A percentile compares a stretch with the other conserved stretches of the same genome.
Evolutionary conservation across 176 grass and related monocot genomes (phyloP).

Genomic region (Phragmites australis): DNA sequence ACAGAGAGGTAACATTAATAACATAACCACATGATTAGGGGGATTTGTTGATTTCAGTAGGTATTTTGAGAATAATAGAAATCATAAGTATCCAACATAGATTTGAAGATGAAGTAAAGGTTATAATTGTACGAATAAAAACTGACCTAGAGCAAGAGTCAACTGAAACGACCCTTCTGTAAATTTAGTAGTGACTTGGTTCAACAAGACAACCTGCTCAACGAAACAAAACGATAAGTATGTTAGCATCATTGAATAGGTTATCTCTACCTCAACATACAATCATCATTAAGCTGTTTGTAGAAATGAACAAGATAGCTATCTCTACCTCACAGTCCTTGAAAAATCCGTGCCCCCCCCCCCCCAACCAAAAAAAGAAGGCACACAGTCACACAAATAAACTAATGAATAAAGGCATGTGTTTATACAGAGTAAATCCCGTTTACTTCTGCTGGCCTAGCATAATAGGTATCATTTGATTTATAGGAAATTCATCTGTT

Average conservation of each 20-base stretch:
- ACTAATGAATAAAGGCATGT: neutral
- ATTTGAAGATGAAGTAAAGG: neutral
- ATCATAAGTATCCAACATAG: neutral
- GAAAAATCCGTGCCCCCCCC: too few species aligned
- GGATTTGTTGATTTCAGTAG: neutral
- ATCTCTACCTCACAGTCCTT: neutral
- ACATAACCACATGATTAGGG: neutral
- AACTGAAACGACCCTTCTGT: conserved; percentile 86
- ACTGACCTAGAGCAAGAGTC: conserved; percentile 86
- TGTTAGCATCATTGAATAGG: conserved; percentile 21
- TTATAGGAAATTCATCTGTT: neutral
- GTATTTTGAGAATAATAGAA: neutral
- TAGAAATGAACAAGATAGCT: neutral
- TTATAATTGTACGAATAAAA: conserved; percentile 7
- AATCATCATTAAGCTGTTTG: neutral
- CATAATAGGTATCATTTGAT: neutral
- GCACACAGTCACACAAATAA: too few species aligned
- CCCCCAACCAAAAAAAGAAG: too few species aligned
- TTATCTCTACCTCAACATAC: neutral
- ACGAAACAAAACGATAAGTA: conserved; percentile 28
- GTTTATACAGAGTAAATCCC: conserved; percentile 8
- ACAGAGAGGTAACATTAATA: conserved; percentile 2
- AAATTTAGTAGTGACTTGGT: conserved; percentile 97
- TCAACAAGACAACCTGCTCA: conserved; percentile 87
- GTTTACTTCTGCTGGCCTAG: neutral